Percentiles rank a stretch among this genome's conserved stretches.
Conservation (phyloP, 1,284 basidiomycete genomes). For the Trichosporon sp. region DNA sequence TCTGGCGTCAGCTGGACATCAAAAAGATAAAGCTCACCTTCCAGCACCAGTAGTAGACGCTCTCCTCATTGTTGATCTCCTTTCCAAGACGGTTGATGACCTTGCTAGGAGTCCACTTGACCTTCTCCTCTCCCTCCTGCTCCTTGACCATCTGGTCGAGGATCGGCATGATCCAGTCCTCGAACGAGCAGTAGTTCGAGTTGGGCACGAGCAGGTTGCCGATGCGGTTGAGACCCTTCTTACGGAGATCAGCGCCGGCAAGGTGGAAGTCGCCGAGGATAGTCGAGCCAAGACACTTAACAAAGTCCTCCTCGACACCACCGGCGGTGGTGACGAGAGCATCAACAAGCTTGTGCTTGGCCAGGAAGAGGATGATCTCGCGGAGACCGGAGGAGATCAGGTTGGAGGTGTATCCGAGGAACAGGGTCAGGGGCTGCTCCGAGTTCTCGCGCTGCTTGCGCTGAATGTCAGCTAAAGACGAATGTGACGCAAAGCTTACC, state of each 20-base stretch:
- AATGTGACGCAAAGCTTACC: constrained; percentile 45
- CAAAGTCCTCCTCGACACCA: constrained; percentile 98
- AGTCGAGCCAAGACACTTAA: constrained; percentile 96
- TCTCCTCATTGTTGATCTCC: constrained; percentile 95
- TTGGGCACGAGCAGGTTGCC: constrained; percentile 98
- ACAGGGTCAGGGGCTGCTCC: constrained; percentile 65
- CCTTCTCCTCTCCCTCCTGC: constrained; percentile 62
- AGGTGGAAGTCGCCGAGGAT: constrained; percentile 93
- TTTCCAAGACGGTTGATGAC: constrained; percentile 90
- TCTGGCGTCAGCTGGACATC: constrained; percentile 61
- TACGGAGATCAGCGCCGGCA: constrained; percentile 83
- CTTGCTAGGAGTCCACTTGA: constrained; percentile 84
- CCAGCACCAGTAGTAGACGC: constrained; percentile 98
- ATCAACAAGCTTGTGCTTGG: constrained; percentile 87
- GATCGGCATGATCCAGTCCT: constrained; percentile 97
- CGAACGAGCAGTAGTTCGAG: constrained; percentile 99
- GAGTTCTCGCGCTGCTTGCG: constrained; percentile 46
- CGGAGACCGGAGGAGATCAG: constrained; percentile 96
- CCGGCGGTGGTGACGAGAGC: constrained; percentile 96
- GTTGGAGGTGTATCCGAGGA: constrained; percentile 98
- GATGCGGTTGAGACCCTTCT: constrained; percentile 90
- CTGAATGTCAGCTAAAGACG: constrained; percentile 31
- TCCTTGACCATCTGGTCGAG: constrained; percentile 89
- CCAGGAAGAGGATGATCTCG: constrained; percentile 89
- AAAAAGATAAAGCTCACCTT: constrained; percentile 67